A percentile compares a stretch with the other conserved stretches of the same genome.
These are phyloP conservation scores for Flaveria linearis DNA, from an alignment of 129 eudicot species.

Conservation along the genomic window DNA sequence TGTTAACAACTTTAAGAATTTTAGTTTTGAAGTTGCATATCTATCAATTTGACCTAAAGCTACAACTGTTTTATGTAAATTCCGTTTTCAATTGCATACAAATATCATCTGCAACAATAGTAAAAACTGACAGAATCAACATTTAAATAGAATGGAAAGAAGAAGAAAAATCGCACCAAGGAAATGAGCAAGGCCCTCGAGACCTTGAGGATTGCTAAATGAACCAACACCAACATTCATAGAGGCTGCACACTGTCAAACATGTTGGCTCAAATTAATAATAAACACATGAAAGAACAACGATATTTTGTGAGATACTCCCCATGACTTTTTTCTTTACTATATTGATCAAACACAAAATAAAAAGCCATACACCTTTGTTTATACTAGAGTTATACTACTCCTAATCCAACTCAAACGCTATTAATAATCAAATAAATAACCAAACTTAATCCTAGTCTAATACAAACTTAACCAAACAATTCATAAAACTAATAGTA, in stretches of 20 bases:
- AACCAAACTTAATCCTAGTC: too few relatives aligned
- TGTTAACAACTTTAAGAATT: neutral
- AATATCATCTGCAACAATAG: neutral
- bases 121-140: conserved; percentile 7
- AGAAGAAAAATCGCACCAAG: conserved; percentile 54
- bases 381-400: too few relatives aligned
- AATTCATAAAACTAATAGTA: too few relatives aligned
- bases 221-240: conserved; percentile 88
- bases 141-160: neutral
- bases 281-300: too few relatives aligned
- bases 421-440: too few relatives aligned
- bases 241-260: conserved; percentile 79
- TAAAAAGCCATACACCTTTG: too few relatives aligned
- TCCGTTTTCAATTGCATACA: conserved; percentile 9
- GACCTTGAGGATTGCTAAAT: conserved; percentile 83
- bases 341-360: too few relatives aligned
- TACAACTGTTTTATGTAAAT: neutral
- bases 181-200: conserved; percentile 97
- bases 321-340: too few relatives aligned
- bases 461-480: too few relatives aligned
- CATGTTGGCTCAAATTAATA: neutral
- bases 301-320: too few relatives aligned
- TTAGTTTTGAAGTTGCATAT: neutral
- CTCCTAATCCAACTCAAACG: too few relatives aligned
- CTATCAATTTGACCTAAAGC: conserved; percentile 11